phyloP scores from a whole-genome alignment of 805 yeast genomes.

The Saturnispora diversa region DNA sequence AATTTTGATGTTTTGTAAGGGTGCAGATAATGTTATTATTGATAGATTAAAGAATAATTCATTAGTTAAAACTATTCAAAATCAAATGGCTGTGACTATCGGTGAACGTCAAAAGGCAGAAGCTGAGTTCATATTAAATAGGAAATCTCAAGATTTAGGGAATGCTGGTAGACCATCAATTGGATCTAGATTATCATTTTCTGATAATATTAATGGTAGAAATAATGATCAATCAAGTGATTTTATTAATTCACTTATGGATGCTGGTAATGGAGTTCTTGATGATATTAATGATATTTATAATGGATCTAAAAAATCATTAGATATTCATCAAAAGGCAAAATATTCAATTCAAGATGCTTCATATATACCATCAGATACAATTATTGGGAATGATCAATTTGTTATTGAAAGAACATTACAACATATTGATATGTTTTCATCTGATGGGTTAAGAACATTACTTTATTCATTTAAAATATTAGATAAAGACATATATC shows the following conservation, averaged over 20 bases:
- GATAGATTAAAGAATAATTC: constrained; percentile 57
- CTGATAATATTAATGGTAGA: constrained; percentile 1
- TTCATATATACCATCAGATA: constrained; percentile 45
- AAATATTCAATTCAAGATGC: constrained; percentile 35
- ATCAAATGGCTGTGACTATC: constrained; percentile 52
- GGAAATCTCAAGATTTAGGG: constrained; percentile 37
- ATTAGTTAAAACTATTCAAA: constrained; percentile 54
- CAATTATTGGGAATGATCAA: constrained; percentile 59
- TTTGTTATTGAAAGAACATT: constrained; percentile 75
- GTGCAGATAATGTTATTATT: constrained; percentile 87
- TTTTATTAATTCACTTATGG: constrained; percentile 20
- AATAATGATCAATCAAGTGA: constrained; percentile 9
- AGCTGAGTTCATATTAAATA: constrained; percentile 62
- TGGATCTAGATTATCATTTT: constrained; percentile 24
- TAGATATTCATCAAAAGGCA: constrained; percentile 51
- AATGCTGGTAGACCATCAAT: constrained; percentile 11
- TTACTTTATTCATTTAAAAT: constrained; percentile 74
- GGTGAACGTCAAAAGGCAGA: constrained; percentile 64
- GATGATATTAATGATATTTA: constrained; percentile 47
- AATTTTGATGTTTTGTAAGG: constrained; percentile 78
- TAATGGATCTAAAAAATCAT: constrained; percentile 44
- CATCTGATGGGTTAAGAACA: constrained; percentile 91
- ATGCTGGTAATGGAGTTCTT: constrained; percentile 37
- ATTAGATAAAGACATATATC: constrained; percentile 52
- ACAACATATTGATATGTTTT: constrained; percentile 87